A percentile compares a stretch with the other conserved stretches of the same genome.
Evolutionary conservation across 257 asterid species (phyloP).

Genomic region (Asclepias syriaca): DNA sequence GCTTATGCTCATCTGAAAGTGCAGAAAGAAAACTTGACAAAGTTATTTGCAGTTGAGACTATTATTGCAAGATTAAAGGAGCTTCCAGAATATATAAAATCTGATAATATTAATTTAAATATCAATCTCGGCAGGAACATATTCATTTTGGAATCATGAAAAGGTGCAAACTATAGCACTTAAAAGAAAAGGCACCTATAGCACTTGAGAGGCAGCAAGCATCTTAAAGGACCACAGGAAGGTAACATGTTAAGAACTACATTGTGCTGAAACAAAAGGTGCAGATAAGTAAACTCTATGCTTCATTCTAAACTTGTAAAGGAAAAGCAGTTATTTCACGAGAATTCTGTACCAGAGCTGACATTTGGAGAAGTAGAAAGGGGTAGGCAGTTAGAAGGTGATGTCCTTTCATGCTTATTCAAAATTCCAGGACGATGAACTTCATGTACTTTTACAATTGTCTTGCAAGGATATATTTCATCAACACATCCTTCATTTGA

Average conservation of each 20-base stretch:
- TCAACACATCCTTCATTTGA: background rate
- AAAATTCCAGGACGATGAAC: constrained; percentile 5
- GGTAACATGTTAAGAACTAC: background rate
- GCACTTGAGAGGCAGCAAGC: background rate
- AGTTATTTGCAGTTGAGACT: background rate
- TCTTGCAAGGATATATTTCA: background rate
- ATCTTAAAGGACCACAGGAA: background rate
- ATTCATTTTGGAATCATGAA: background rate
- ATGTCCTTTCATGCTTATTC: constrained; percentile 13
- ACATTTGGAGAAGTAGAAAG: constrained; percentile 15
- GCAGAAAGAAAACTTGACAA: background rate
- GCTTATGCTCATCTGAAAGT: constrained; percentile 6
- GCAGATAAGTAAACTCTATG: background rate
- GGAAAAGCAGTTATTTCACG: background rate
- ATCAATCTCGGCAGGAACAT: background rate
- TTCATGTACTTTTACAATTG: constrained; percentile 1
- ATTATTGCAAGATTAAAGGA: background rate
- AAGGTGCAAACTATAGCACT: background rate
- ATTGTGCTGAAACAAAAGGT: background rate
- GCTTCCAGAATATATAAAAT: background rate
- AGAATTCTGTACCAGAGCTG: constrained; percentile 25
- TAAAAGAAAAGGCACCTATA: background rate
- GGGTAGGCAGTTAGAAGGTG: constrained; percentile 16
- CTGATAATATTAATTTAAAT: background rate
- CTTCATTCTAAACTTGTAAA: background rate